Percentiles rank a stretch among this genome's conserved stretches.
Conservation (phyloP, 441 rosid species). For the Omphalea diandra region DNA sequence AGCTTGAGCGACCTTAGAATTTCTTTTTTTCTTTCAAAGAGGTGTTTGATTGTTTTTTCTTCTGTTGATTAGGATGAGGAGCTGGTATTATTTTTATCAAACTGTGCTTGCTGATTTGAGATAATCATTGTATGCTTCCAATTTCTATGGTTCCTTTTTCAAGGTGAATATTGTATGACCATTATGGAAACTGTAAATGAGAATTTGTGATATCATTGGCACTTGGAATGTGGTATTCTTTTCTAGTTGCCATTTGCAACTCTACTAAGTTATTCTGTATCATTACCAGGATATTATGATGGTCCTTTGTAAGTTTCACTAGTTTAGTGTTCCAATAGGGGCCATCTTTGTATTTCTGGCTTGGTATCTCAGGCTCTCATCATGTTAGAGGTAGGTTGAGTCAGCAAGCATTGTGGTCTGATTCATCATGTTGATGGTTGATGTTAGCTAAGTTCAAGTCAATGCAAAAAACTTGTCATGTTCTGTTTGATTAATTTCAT, state of each 20-base stretch:
- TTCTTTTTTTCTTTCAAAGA: neutral
- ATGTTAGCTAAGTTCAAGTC: neutral
- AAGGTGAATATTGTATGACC: neutral
- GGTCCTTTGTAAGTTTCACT: no score
- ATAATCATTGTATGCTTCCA: neutral
- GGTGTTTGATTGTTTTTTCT: neutral
- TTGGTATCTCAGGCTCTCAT: neutral
- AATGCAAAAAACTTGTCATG: conserved; percentile 3
- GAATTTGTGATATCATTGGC: no score
- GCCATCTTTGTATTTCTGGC: neutral
- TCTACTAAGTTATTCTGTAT: no score
- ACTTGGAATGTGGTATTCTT: no score
- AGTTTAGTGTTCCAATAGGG: no score
- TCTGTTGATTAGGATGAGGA: no score
- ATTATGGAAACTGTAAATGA: neutral
- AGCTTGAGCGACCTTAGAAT: no score
- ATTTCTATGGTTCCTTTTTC: neutral
- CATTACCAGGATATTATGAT: no score
- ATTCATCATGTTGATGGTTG: neutral
- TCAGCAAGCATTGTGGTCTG: neutral
- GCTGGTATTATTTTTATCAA: no score
- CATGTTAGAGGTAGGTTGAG: neutral
- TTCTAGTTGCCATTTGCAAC: no score
- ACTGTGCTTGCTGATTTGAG: no score
- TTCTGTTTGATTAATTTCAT: neutral